Evolutionary conservation across 495 filamentous ascomycete species (phyloP).

Genomic region (Talaromyces stipitatus): DNA sequence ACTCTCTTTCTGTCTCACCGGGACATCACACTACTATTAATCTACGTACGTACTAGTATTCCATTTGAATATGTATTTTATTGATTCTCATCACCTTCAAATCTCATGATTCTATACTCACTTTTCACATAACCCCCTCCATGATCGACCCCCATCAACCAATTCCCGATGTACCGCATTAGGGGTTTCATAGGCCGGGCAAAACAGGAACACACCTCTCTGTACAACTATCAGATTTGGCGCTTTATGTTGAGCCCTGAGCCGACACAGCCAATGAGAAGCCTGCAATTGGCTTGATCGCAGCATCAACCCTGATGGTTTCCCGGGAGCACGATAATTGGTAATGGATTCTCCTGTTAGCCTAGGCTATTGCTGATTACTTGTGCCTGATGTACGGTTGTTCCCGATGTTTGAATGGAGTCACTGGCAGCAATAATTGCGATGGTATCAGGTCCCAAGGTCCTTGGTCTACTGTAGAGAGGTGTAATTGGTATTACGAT

Average conservation of each 20-base stretch:
- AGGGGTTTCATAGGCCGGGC: constrained; percentile 43
- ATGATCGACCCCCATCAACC: background rate
- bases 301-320: background rate
- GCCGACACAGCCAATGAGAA: background rate
- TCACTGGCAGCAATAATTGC: background rate
- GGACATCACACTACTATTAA: constrained; percentile 10
- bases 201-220: constrained; percentile 33
- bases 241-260: too few relatives aligned
- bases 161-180: background rate
- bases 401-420: background rate
- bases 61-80: background rate
- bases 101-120: background rate
- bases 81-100: background rate
- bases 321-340: constrained; percentile 1
- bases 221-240: background rate
- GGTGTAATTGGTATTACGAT: background rate
- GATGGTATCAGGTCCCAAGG: background rate
- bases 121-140: background rate
- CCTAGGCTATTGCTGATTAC: constrained; percentile 2
- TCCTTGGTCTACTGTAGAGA: background rate
- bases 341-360: background rate
- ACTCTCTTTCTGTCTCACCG: constrained; percentile 19
- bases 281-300: background rate
- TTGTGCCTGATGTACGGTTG: background rate
- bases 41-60: background rate